Evolutionary conservation across 2,329 filamentous ascomycete species (phyloP), one percentile per base, ranked within the genome.

Genomic region (Hymenoscyphus occultus): DNA sequence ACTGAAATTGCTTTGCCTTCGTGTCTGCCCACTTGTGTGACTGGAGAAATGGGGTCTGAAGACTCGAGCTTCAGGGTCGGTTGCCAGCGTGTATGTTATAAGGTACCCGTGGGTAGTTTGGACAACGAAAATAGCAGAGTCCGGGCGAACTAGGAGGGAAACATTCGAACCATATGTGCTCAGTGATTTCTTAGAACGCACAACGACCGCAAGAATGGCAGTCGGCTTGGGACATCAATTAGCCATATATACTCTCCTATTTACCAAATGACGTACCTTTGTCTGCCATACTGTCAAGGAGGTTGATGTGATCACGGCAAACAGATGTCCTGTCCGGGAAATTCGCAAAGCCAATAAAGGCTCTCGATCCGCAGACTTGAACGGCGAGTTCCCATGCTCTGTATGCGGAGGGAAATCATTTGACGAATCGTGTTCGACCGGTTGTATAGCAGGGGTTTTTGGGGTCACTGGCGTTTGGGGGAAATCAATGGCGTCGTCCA

Each of bases 261-360:
- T 59, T 19, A 56, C 6, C 56, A 22, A 59, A 39, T 61, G 59
- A 73, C 82, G 66, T 83, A 93, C 92, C 84, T 94, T 94, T 63
- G 92, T 94, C 80, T 99, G 95, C 95, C 95, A 99, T 70, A 99
- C 84, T n/a, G 91, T 92, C 76, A 99, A 86, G 13, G 91, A 90
- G 1, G 91, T 91, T 5, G 85, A 81, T 0, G 94, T 97, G 74
- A 97, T 92, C 58, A 92, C 92, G 61, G 91, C 91, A 78, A 99
- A 97, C 67, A 90, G 80, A 73, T 93, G 90, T 51, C 93, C 93
- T 64, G 85, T 89, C 56, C 93, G 87, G 1, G 93, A 91, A 51
- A 93, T 85, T 69, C 88, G 87, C 62, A 97, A 81, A 6, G 91
- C 90, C 67, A 92, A 80, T 63, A 97, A 86, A 28, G 84, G 85